Percentiles rank a stretch among this genome's conserved stretches.
These are phyloP conservation scores for Colletotrichum spaethianum DNA, from an alignment of 2,329 filamentous ascomycete species.

Conservation along the genomic window DNA sequence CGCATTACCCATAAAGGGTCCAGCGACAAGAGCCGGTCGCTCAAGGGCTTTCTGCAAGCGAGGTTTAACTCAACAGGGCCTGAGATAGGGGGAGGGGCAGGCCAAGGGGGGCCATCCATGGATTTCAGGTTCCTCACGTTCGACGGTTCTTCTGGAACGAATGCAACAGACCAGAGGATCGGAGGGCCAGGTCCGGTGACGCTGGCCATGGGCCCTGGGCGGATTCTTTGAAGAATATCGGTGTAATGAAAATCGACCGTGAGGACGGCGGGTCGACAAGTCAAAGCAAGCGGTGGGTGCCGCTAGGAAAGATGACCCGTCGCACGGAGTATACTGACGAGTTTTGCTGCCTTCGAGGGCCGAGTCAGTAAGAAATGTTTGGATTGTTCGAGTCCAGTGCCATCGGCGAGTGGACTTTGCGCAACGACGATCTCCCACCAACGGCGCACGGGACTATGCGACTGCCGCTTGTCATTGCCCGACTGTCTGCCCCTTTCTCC, in stretches of 20 bases:
- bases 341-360: constrained; percentile 23
- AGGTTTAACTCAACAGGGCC: constrained; percentile 34
- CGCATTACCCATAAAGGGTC: constrained; percentile 37
- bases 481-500: constrained; percentile 16
- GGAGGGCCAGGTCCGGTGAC: constrained; percentile 18
- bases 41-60: constrained; percentile 36
- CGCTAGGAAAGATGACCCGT: constrained; percentile 10
- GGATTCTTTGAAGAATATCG: constrained; percentile 27
- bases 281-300: constrained; percentile 29
- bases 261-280: constrained; percentile 20
- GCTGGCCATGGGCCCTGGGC: constrained; percentile 32
- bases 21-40: constrained; percentile 25
- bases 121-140: constrained; percentile 25
- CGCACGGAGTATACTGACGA: background rate
- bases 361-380: constrained; percentile 38
- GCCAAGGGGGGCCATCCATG: constrained; percentile 24
- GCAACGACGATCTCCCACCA: constrained; percentile 32
- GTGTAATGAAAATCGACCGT: constrained; percentile 26
- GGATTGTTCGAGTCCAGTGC: constrained; percentile 10
- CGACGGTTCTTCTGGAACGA: constrained; percentile 40
- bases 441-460: constrained; percentile 18
- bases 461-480: background rate
- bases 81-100: constrained; percentile 40
- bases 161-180: constrained; percentile 7
- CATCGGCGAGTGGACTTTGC: constrained; percentile 3